A percentile compares a stretch with the other conserved stretches of the same genome.
Evolutionary conservation across 805 yeast species (phyloP).

Genomic region (Middelhovenomyces tepae): DNA sequence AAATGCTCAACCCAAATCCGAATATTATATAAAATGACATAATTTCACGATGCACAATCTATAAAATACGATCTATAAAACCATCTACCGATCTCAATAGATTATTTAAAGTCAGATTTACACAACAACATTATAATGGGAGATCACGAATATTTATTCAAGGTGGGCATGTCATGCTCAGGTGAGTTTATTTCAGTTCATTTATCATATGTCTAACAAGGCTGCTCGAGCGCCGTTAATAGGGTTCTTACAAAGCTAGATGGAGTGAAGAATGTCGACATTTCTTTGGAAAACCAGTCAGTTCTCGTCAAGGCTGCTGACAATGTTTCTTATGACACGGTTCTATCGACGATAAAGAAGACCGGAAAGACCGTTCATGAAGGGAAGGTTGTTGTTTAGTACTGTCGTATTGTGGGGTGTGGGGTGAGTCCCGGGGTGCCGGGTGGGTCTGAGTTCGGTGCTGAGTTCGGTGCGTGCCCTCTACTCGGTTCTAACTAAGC

Average conservation of each 20-base stretch:
- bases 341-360: conserved; percentile 72
- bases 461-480: too few species aligned
- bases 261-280: conserved; percentile 66
- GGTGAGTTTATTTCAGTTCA: conserved; percentile 29
- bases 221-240: conserved; percentile 82
- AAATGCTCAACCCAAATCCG: too few species aligned
- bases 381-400: conserved; percentile 49
- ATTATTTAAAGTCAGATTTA: too few species aligned
- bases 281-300: conserved; percentile 70
- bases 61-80: too few species aligned
- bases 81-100: too few species aligned
- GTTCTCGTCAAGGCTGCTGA: conserved; percentile 64
- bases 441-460: too few species aligned
- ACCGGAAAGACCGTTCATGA: conserved; percentile 78
- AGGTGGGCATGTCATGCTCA: conserved; percentile 79
- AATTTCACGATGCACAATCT: too few species aligned
- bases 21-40: too few species aligned
- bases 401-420: too few species aligned
- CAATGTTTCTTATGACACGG: conserved; percentile 59
- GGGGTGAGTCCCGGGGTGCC: too few species aligned
- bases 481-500: too few species aligned
- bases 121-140: conserved; percentile 37
- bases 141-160: conserved; percentile 60
- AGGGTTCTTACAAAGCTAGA: conserved; percentile 61
- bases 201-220: conserved; percentile 19